phyloP scores from a whole-genome alignment of 75 land plant species.

The Isoetes taiwanensis region DNA sequence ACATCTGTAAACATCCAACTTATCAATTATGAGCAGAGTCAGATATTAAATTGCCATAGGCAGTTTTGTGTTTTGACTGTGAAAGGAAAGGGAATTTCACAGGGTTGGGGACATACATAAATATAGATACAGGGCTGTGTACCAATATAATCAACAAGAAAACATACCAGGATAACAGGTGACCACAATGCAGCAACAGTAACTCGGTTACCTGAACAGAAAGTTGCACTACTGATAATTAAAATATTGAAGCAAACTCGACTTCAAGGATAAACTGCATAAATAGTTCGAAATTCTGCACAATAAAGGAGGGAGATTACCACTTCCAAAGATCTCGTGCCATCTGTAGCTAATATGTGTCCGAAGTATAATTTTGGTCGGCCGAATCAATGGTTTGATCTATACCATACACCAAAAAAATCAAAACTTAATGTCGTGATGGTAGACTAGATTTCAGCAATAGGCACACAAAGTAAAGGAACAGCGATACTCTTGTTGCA shows the following conservation, averaged over 20 bases:
- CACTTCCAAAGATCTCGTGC: constrained; percentile 21
- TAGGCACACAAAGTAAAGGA: background rate
- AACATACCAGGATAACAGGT: constrained; percentile 25
- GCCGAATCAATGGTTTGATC: constrained; percentile 23
- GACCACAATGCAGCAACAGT: constrained; percentile 41
- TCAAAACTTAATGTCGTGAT: too few species aligned
- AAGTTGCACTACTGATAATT: background rate
- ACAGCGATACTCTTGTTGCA: background rate
- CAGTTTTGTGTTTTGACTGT: background rate
- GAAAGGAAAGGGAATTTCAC: background rate
- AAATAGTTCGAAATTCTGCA: background rate
- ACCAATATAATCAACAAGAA: background rate
- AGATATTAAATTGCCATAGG: background rate
- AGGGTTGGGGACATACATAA: background rate
- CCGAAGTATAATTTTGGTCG: constrained; percentile 21
- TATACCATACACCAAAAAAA: constrained; percentile 1
- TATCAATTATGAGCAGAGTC: background rate
- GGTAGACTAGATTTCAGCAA: background rate
- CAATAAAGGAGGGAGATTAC: background rate
- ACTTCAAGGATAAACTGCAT: background rate
- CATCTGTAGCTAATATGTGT: constrained; percentile 14
- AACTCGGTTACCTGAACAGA: constrained; percentile 31
- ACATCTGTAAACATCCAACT: constrained; percentile 19
- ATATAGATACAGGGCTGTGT: background rate
- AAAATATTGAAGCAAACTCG: background rate